Evolutionary conservation across 768 basidiomycete species (phyloP).

Genomic region (Phallus indusiatus): DNA sequence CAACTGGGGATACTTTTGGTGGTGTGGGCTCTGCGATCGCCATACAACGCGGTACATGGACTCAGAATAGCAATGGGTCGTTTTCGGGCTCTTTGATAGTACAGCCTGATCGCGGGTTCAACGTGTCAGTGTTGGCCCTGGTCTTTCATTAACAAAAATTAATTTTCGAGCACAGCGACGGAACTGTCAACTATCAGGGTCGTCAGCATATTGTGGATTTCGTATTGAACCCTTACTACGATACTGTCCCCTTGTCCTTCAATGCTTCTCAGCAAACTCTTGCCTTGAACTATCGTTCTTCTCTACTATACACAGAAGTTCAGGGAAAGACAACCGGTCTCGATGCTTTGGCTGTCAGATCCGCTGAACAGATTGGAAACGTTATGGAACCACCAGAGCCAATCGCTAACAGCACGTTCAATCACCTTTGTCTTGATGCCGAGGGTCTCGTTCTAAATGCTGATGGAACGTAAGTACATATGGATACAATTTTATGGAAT

Average conservation of each 20-base stretch:
- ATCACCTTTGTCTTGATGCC: slow-evolving; percentile 43
- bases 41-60: slow-evolving; percentile 41
- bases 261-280: slow-evolving; percentile 42
- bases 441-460: slow-evolving; percentile 49
- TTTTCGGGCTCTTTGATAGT: slow-evolving; percentile 44
- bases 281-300: slow-evolving; percentile 37
- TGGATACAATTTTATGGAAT: neutral
- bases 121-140: slow-evolving; percentile 31
- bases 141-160: neutral
- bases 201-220: slow-evolving; percentile 58
- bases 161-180: slow-evolving; percentile 25
- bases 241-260: slow-evolving; percentile 35
- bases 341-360: slow-evolving; percentile 40
- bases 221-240: slow-evolving; percentile 46
- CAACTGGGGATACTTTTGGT: slow-evolving; percentile 50
- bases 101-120: slow-evolving; percentile 54
- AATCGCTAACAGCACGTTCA: slow-evolving; percentile 30
- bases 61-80: slow-evolving; percentile 23
- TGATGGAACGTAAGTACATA: slow-evolving; percentile 50
- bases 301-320: slow-evolving; percentile 41
- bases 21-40: slow-evolving; percentile 57
- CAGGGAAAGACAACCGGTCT: slow-evolving; percentile 39
- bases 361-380: slow-evolving; percentile 21
- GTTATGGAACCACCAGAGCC: slow-evolving; percentile 38
- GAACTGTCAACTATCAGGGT: slow-evolving; percentile 50